Evolutionary conservation across 306 rosid genomes (phyloP), one percentile per base, ranked within the genome.

Genomic region (Prosopis cineraria): DNA sequence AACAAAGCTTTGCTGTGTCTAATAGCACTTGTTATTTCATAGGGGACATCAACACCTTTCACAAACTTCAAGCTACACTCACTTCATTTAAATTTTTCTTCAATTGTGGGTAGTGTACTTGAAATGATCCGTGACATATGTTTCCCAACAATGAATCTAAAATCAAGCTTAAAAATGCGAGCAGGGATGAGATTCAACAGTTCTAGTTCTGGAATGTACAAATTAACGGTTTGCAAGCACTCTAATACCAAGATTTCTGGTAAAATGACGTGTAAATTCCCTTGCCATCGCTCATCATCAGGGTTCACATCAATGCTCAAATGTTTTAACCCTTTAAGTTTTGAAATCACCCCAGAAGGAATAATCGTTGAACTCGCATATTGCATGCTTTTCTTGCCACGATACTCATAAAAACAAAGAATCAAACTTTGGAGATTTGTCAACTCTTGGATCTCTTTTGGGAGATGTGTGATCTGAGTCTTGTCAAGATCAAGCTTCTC

Each of bases 111-210:
- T 39, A 73, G 40, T 29, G 47, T 17, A 17, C 69, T 68, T 7
- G 79, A 79, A 50, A 79, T 39, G 36, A 79, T 41, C 9, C 79
- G 78, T n/a, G 10, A 45, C 74, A 40, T 39, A 40, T 79, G 79
- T 30, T 10, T 34, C 19, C 83, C 83, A 73, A 65, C 69, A 24
- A 6, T 31, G 4, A 43, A 43, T 68, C 30, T 31, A 25, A 68
- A 68, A 37, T 68, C 52, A 43, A 27, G 73, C 22, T 34, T 17
- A 3, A 64, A 64, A 9, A 68, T 41, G 20, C 1, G 24, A 2
- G 1, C 3, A 25, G 34, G 55, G 2, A 71, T 71, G 45, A 45
- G 20, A 25, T 72, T 78, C 58, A 39, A 59, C 27, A 78, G 8
- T 4, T 53, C n/a, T n/a, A 22, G 25, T 1, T 30, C 8, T 25